phyloP scores from a whole-genome alignment of 2,329 filamentous ascomycete species.

The Paradendryphiella salina region DNA sequence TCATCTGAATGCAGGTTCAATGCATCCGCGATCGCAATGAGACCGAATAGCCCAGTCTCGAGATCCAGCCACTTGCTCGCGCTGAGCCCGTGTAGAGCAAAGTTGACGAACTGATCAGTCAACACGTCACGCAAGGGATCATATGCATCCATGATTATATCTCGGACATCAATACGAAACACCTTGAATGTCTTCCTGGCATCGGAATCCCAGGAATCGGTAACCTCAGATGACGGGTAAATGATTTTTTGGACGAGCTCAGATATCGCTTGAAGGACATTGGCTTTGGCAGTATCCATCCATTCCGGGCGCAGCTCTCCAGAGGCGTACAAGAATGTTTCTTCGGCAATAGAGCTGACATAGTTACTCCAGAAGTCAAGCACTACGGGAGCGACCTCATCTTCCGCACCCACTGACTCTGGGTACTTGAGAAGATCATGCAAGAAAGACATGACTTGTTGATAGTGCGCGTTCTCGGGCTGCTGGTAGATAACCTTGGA shows the following conservation, averaged over 20 bases:
- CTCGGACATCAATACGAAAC: constrained; percentile 76
- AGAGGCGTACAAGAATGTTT: constrained; percentile 43
- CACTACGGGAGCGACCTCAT: constrained; percentile 72
- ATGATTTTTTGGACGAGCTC: constrained; percentile 70
- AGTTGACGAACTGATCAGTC: constrained; percentile 53
- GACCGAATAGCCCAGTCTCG: constrained; percentile 61
- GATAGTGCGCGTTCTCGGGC: constrained; percentile 43
- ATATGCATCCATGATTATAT: constrained; percentile 74
- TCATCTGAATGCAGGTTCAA: constrained; percentile 63
- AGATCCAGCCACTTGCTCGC: constrained; percentile 53
- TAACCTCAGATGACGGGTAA: constrained; percentile 63
- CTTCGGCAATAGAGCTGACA: constrained; percentile 68
- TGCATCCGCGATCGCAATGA: constrained; percentile 69
- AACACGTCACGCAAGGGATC: constrained; percentile 55
- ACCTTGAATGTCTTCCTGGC: constrained; percentile 69
- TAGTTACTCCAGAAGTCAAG: constrained; percentile 83
- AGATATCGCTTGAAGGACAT: constrained; percentile 67
- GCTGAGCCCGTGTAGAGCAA: constrained; percentile 49
- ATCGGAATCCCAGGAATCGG: constrained; percentile 69
- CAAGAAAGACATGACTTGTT: constrained; percentile 53
- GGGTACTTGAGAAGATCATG: constrained; percentile 67
- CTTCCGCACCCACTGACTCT: constrained; percentile 70
- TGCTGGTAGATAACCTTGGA: constrained; percentile 53
- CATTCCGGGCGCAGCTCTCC: constrained; percentile 53
- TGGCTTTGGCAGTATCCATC: constrained; percentile 61